Base-by-base conservation (phyloP, 108 stramenopile species). In the Conticribra weissflogii region DNA sequence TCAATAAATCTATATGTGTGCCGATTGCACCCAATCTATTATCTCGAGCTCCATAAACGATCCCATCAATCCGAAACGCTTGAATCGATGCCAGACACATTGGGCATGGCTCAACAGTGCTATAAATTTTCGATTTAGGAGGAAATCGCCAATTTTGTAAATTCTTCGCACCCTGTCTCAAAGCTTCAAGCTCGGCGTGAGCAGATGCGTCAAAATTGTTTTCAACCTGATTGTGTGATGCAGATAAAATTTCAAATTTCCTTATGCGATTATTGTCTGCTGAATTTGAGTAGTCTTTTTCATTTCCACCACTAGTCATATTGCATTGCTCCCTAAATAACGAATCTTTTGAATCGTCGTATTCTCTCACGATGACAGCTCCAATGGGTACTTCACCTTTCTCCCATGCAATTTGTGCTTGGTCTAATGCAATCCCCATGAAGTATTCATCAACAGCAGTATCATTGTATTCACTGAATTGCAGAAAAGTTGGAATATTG, bases 61-160 rank as follows among this genome's bases (percentile, higher is more conserved):
- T 75, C 18, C 77, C 52, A 29, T 81, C 66, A 1, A 93, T 68
- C 15, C 96, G 91, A 66, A 96, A 96, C n/a, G 86, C 88, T 61
- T 92, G 91, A 27, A 78, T 75, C 2, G 96, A 90, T 12, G 92
- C 76, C 49, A 96, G 59, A 67, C 96, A 96, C 82, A 94, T 88
- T 33, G 90, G 83, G 60, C 96, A 96, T 3, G 96, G 96, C 66
- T 96, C 96, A 45, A 96, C 68, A 2, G 96, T 94, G 5, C 81
- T 80, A 65, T 96, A 96, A 27, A 96, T 72, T 24, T 88, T 94
- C 3, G 79, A 74, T 65, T 91, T 85, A 2, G 75, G 60, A 57
- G 76, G 47, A 44, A 89, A 80, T 27, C 96, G 78, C 96, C 96
- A 96, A 60, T 94, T 91, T 31, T 56, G 54, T n/a, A 83, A 55